Conservation (phyloP, 177 flowering plant genomes). For the Tripterygium wilfordii region DNA sequence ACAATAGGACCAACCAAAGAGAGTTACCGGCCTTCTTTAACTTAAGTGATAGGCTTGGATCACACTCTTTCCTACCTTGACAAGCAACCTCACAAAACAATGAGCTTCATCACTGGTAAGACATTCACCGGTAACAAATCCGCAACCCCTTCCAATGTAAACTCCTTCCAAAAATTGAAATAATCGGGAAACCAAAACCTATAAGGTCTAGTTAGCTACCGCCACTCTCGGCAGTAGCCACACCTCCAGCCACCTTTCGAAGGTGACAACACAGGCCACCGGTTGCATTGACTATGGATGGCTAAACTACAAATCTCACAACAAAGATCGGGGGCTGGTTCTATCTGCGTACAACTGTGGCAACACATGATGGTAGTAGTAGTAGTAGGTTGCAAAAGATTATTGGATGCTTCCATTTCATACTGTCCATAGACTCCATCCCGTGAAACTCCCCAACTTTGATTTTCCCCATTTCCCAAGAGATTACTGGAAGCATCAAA, state of each 20-base stretch:
- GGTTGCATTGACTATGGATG: constrained; percentile 71
- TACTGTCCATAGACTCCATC: constrained; percentile 16
- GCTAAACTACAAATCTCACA: constrained; percentile 58
- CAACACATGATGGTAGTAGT: too few relatives aligned
- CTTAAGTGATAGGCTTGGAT: too few relatives aligned
- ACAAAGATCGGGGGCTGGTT: constrained; percentile 56
- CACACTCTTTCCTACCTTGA: too few relatives aligned
- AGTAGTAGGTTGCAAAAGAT: constrained; percentile 15
- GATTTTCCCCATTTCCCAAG: constrained; percentile 24
- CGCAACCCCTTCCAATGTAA: too few relatives aligned
- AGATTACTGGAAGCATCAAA: constrained; percentile 25
- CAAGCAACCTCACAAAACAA: too few relatives aligned
- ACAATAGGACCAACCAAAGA: too few relatives aligned
- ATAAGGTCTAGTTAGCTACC: constrained; percentile 22
- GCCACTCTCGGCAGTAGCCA: constrained; percentile 80
- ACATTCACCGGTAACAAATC: too few relatives aligned
- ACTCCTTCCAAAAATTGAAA: too few relatives aligned
- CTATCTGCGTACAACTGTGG: constrained; percentile 29
- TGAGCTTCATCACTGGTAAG: too few relatives aligned
- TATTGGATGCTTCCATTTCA: constrained; percentile 9
- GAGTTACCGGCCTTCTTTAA: too few relatives aligned
- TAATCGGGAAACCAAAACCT: too few relatives aligned
- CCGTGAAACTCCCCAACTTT: constrained; percentile 6
- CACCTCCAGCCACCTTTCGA: constrained; percentile 59
- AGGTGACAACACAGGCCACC: constrained; percentile 44